A percentile compares a stretch with the other conserved stretches of the same genome.
These are phyloP conservation scores for Sporothrix globosa DNA, from an alignment of 2,329 filamentous ascomycete species.

Conservation along the genomic window DNA sequence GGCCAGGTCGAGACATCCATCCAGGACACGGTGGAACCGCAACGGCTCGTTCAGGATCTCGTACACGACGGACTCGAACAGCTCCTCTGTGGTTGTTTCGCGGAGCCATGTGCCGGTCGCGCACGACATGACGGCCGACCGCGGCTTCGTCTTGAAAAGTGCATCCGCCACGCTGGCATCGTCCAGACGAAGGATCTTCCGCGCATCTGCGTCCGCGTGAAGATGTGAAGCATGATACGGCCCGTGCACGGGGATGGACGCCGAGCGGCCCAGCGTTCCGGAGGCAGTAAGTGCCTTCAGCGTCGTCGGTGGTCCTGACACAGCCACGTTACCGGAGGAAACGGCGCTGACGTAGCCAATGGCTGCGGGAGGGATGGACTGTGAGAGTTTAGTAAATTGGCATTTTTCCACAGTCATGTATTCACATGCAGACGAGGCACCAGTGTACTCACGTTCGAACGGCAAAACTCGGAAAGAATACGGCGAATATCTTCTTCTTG, in stretches of 20 bases:
- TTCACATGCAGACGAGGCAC: no score
- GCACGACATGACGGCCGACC: constrained; percentile 56
- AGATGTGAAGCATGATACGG: constrained; percentile 62
- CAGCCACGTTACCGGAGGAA: constrained; percentile 52
- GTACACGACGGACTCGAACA: constrained; percentile 50
- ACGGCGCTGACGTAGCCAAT: constrained; percentile 60
- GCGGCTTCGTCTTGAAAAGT: constrained; percentile 50
- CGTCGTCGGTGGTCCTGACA: constrained; percentile 59
- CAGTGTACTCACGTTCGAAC: constrained; percentile 50
- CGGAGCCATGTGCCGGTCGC: constrained; percentile 51
- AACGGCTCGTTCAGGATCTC: constrained; percentile 57
- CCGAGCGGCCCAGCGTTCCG: constrained; percentile 48
- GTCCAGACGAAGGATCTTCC: constrained; percentile 51
- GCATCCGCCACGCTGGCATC: constrained; percentile 46
- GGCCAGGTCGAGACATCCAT: constrained; percentile 52
- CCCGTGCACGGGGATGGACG: constrained; percentile 58
- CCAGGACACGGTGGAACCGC: constrained; percentile 53
- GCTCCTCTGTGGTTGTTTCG: constrained; percentile 47
- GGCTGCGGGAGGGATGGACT: constrained; percentile 51
- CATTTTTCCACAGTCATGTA: background rate
- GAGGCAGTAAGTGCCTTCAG: constrained; percentile 50
- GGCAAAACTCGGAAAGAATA: constrained; percentile 61
- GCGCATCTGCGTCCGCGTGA: constrained; percentile 51
- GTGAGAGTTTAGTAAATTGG: background rate
- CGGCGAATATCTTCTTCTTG: constrained; percentile 55